Evolutionary conservation across 176 grass and related monocot species (phyloP).

Genomic region (Oryza glaberrima): DNA sequence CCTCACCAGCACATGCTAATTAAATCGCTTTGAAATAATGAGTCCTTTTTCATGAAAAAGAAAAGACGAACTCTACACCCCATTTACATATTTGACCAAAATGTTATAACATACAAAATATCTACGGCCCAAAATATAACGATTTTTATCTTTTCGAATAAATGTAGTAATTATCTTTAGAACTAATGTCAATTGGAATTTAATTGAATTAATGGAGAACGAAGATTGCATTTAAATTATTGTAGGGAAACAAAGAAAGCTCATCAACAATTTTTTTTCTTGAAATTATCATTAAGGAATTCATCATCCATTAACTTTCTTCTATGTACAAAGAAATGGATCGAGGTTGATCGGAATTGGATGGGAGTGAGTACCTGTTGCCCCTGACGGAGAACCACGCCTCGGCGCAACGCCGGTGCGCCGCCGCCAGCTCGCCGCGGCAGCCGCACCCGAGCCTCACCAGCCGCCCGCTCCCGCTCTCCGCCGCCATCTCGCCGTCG

Average conservation of each 20-base stretch:
- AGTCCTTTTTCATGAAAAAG: too few species aligned
- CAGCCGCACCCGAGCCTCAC: constrained; percentile 69
- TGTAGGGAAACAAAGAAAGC: not conserved
- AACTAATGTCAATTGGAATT: not conserved
- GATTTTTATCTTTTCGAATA: too few species aligned
- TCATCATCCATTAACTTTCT: not conserved
- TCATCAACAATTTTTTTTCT: not conserved
- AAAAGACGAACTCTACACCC: not conserved
- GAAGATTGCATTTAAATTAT: not conserved
- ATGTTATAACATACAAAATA: too few species aligned
- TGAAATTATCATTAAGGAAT: not conserved
- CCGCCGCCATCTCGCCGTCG: constrained; percentile 31
- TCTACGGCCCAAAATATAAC: too few species aligned
- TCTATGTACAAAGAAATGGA: not conserved
- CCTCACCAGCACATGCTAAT: not conserved
- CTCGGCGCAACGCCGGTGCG: constrained; percentile 71
- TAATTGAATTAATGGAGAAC: not conserved
- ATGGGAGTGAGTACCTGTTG: constrained; percentile 34
- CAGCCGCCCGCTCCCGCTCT: constrained; percentile 38
- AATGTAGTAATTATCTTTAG: not conserved
- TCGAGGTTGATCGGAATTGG: too few species aligned
- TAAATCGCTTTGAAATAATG: not conserved
- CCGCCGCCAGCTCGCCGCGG: constrained; percentile 68
- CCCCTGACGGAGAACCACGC: constrained; percentile 81
- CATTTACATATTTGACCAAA: not conserved